Evolutionary conservation across 1,139 yeast species (phyloP), one percentile per base, ranked within the genome.

Genomic region (Diutina rugosa): DNA sequence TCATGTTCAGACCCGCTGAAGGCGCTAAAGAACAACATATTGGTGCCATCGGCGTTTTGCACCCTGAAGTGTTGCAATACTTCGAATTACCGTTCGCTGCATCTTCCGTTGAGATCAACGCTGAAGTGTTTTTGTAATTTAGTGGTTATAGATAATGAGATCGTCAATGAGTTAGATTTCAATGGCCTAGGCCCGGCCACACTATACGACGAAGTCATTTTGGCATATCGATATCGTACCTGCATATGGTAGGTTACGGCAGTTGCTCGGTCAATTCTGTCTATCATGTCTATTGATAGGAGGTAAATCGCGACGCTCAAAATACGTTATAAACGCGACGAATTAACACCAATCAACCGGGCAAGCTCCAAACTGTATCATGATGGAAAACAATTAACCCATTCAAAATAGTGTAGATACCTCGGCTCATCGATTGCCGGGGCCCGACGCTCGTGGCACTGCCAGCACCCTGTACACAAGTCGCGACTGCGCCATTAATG

Each of bases 11-110:
- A 74, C 73, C 79, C 58, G 78, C 74, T 59, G 80, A 81, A 60
- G 86, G 82, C 58, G 85, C 71, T 32, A 73, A 78, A 52, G 79
- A 77, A 32, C 72, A 77, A 61, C 81, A 76, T 56, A 80, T 95
- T 65, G 99, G 99, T 62, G 74, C 83, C 55, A 76, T 95, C 63
- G 99, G 99, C 68, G 97, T 90, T 58, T 78, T 95, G 66, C 99
- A 95, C 70, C 99, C 99, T 46, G 90, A 88, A 67, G 99, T 95
- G 58, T 79, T 91, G 80, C 78, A 78, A 63, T 75, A 80, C 66
- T 95, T 90, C 67, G 98, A 90, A 62, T 82, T 95, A 61, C 97
- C 98, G 57, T 90, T 87, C 67, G 97, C 97, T 65, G 90, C 89
- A 51, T 87, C 97, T 54, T 79, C 87, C 60, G 93, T 91, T 61